A percentile compares a stretch with the other conserved stretches of the same genome.
Evolutionary conservation across 805 yeast genomes (phyloP).

Genomic region (Metschnikowia rubicola): DNA sequence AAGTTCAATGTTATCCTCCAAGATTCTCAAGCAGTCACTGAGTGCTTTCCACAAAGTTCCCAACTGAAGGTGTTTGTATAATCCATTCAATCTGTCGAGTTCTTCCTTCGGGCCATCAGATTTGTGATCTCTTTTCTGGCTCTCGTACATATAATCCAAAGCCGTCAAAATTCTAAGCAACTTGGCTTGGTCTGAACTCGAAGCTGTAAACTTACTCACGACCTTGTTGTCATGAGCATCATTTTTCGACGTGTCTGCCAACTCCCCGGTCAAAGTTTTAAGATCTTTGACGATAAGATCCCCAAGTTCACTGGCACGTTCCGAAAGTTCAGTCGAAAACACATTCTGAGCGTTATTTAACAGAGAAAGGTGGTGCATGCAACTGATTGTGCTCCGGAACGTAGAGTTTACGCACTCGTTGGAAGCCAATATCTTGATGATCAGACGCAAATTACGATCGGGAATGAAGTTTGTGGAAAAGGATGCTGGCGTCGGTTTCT

Average conservation of each 20-base stretch:
- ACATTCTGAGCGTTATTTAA: constrained; percentile 58
- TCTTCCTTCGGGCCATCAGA: constrained; percentile 21
- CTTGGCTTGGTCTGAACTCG: constrained; percentile 85
- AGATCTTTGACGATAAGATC: constrained; percentile 54
- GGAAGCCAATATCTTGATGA: constrained; percentile 66
- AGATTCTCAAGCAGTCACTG: constrained; percentile 62
- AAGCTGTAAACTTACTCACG: constrained; percentile 66
- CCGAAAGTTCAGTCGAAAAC: constrained; percentile 65
- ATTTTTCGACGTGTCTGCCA: constrained; percentile 27
- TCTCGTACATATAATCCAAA: constrained; percentile 72
- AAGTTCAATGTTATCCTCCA: constrained; percentile 56
- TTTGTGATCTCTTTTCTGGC: constrained; percentile 22
- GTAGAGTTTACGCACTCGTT: constrained; percentile 84
- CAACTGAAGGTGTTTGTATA: constrained; percentile 67
- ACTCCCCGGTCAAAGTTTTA: constrained; percentile 43
- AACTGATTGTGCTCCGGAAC: constrained; percentile 76
- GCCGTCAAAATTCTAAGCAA: constrained; percentile 84
- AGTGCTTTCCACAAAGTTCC: constrained; percentile 84
- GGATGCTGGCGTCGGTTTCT: constrained; percentile 43
- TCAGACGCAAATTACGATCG: constrained; percentile 53
- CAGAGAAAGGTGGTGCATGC: constrained; percentile 71
- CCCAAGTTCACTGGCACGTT: constrained; percentile 60
- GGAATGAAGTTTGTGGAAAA: constrained; percentile 42
- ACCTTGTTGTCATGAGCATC: constrained; percentile 45
- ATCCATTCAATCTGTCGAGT: constrained; percentile 47